A percentile compares a stretch with the other conserved stretches of the same genome.
phyloP scores from a whole-genome alignment of 2,329 filamentous ascomycete genomes.

The Colletotrichum abscissum region DNA sequence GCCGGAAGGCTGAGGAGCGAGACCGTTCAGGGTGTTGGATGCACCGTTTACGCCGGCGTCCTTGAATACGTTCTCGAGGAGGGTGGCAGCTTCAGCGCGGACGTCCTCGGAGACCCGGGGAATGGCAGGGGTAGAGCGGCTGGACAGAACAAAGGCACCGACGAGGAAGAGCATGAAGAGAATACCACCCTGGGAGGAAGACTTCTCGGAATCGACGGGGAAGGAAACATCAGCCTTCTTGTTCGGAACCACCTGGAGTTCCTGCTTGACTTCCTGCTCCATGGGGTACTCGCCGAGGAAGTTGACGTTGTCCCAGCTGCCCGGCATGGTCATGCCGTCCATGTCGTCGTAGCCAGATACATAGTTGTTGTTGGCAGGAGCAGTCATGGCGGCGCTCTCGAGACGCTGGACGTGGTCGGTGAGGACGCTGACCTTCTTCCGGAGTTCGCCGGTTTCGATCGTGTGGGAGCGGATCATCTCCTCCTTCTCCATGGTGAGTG shows the following conservation, averaged over 20 bases:
- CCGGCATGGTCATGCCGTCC: slow-evolving; percentile 84
- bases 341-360: slow-evolving; percentile 82
- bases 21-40: slow-evolving; percentile 55
- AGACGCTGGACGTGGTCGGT: slow-evolving; percentile 77
- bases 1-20: slow-evolving; percentile 65
- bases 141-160: slow-evolving; percentile 94
- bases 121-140: slow-evolving; percentile 77
- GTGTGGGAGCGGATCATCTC: slow-evolving; percentile 91
- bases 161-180: slow-evolving; percentile 97
- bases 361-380: slow-evolving; percentile 66
- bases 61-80: slow-evolving; percentile 85
- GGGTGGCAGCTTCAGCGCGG: slow-evolving; percentile 79
- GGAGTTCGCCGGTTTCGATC: slow-evolving; percentile 88
- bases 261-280: slow-evolving; percentile 71
- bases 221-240: slow-evolving; percentile 65
- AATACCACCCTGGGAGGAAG: slow-evolving; percentile 81
- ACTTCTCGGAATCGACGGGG: slow-evolving; percentile 66
- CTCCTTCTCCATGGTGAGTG: slow-evolving; percentile 86
- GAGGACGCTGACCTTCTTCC: slow-evolving; percentile 90
- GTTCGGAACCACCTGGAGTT: slow-evolving; percentile 63
- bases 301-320: slow-evolving; percentile 84
- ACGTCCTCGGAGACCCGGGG: slow-evolving; percentile 85
- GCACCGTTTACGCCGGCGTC: slow-evolving; percentile 73
- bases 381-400: slow-evolving; percentile 69
- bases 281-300: slow-evolving; percentile 79